Conservation (phyloP, 2,329 filamentous ascomycete species). For the Onygena corvina region DNA sequence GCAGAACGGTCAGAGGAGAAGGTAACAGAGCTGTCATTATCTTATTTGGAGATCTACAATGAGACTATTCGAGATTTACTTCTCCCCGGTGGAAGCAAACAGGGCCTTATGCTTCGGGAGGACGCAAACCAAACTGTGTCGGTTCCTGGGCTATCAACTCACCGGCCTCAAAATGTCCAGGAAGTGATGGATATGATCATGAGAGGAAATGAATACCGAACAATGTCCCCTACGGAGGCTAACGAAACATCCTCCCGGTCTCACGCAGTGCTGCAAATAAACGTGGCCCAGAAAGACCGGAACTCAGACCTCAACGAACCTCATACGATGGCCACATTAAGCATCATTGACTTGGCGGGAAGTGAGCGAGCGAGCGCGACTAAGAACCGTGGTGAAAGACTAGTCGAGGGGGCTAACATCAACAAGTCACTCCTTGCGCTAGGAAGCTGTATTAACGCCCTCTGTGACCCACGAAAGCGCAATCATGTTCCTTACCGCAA, state of each 20-base stretch:
- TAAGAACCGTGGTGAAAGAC: slow-evolving; percentile 83
- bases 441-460: slow-evolving; percentile 94
- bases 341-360: slow-evolving; percentile 93
- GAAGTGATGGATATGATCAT: slow-evolving; percentile 99
- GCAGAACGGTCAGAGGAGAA: slow-evolving; percentile 76
- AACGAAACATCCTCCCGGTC: slow-evolving; percentile 96
- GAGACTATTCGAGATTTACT: slow-evolving; percentile 94
- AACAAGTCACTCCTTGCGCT: slow-evolving; percentile 94
- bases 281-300: slow-evolving; percentile 83
- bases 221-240: slow-evolving; percentile 90
- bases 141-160: slow-evolving; percentile 79
- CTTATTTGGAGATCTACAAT: slow-evolving; percentile 97
- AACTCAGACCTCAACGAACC: slow-evolving; percentile 88
- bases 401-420: slow-evolving; percentile 94
- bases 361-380: slow-evolving; percentile 93
- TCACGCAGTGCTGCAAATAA: slow-evolving; percentile 94
- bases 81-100: slow-evolving; percentile 70
- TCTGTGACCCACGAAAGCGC: slow-evolving; percentile 81
- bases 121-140: slow-evolving; percentile 89
- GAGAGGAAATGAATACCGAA: slow-evolving; percentile 82
- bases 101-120: slow-evolving; percentile 80
- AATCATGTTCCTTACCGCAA: slow-evolving; percentile 96
- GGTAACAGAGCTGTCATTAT: slow-evolving; percentile 77
- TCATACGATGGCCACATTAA: slow-evolving; percentile 94
- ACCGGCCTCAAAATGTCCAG: slow-evolving; percentile 79